A percentile compares a stretch with the other conserved stretches of the same genome.
Conservation (phyloP, 2,329 filamentous ascomycete species). For the Monosporascus sp. region DNA sequence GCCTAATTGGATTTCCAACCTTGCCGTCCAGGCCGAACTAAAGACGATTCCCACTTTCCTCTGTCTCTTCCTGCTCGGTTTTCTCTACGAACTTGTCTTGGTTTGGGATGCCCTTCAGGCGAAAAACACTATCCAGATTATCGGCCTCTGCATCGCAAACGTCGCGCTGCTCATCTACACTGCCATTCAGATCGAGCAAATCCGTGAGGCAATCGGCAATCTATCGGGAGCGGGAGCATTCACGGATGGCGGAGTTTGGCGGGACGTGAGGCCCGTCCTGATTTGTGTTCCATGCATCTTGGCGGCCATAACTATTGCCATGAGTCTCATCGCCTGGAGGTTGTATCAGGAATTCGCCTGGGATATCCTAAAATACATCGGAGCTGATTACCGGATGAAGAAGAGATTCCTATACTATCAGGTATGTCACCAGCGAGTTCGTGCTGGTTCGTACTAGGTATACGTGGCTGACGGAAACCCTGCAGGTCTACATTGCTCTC, state of each 20-base stretch:
- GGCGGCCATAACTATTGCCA: slow-evolving; percentile 65
- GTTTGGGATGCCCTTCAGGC: slow-evolving; percentile 90
- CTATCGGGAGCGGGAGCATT: slow-evolving; percentile 46
- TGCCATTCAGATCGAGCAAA: slow-evolving; percentile 88
- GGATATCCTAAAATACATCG: slow-evolving; percentile 99
- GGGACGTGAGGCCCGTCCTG: slow-evolving; percentile 66
- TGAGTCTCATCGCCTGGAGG: slow-evolving; percentile 84
- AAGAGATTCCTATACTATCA: slow-evolving; percentile 94
- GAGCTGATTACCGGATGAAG: slow-evolving; percentile 94
- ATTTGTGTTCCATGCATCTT: slow-evolving; percentile 84
- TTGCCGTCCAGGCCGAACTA: slow-evolving; percentile 46
- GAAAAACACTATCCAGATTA: slow-evolving; percentile 98
- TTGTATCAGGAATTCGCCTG: slow-evolving; percentile 98
- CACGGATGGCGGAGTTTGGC: slow-evolving; percentile 54
- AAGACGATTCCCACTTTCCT: slow-evolving; percentile 90
- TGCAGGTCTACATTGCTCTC: slow-evolving; percentile 90
- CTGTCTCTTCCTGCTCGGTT: slow-evolving; percentile 94
- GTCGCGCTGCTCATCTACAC: slow-evolving; percentile 88
- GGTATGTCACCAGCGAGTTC: slow-evolving; percentile 45
- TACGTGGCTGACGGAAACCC: not conserved
- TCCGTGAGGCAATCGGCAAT: slow-evolving; percentile 63
- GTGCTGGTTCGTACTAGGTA: not conserved
- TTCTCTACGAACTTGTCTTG: slow-evolving; percentile 83
- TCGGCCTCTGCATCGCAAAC: slow-evolving; percentile 91
- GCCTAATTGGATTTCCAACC: slow-evolving; percentile 31